phyloP scores from a whole-genome alignment of 2,329 filamentous ascomycete genomes.

The Aspergillus tubingensis region DNA sequence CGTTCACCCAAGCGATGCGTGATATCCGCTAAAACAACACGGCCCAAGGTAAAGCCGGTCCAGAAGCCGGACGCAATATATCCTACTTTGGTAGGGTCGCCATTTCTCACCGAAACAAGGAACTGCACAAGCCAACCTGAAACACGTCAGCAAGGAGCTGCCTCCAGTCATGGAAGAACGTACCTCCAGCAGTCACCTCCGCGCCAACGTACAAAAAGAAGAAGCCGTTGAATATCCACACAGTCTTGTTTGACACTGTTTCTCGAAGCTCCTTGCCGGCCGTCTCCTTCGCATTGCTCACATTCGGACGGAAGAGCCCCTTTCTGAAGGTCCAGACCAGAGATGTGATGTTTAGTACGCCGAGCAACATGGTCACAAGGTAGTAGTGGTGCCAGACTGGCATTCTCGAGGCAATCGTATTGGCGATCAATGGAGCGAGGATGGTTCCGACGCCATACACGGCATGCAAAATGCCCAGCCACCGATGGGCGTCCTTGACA shows the following conservation, averaged over 20 bases:
- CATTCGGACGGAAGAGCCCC: constrained; percentile 25
- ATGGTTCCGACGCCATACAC: constrained; percentile 27
- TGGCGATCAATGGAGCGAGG: constrained; percentile 24
- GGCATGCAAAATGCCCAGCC: constrained; percentile 27
- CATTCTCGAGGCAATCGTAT: constrained; percentile 24
- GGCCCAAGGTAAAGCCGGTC: constrained; percentile 26
- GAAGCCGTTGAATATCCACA: constrained; percentile 29
- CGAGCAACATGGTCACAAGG: constrained; percentile 19
- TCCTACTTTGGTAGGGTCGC: constrained; percentile 26
- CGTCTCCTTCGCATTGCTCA: constrained; percentile 20
- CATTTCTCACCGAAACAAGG: constrained; percentile 25
- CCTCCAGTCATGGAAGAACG: not conserved
- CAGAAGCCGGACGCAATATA: constrained; percentile 29
- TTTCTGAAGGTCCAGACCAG: constrained; percentile 24
- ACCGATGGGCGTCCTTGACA: constrained; percentile 25
- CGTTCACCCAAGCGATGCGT: constrained; percentile 27
- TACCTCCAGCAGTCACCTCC: constrained; percentile 29
- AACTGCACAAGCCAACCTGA: constrained; percentile 29
- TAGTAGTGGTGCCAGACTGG: constrained; percentile 28
- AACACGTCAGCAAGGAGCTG: not conserved
- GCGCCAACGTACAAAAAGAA: constrained; percentile 29
- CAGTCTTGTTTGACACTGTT: constrained; percentile 19
- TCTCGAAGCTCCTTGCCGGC: constrained; percentile 23
- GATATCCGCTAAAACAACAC: constrained; percentile 25
- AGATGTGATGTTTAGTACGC: constrained; percentile 17